Evolutionary conservation across 257 asterid genomes (phyloP).

Genomic region (Solanum chiquidenum): DNA sequence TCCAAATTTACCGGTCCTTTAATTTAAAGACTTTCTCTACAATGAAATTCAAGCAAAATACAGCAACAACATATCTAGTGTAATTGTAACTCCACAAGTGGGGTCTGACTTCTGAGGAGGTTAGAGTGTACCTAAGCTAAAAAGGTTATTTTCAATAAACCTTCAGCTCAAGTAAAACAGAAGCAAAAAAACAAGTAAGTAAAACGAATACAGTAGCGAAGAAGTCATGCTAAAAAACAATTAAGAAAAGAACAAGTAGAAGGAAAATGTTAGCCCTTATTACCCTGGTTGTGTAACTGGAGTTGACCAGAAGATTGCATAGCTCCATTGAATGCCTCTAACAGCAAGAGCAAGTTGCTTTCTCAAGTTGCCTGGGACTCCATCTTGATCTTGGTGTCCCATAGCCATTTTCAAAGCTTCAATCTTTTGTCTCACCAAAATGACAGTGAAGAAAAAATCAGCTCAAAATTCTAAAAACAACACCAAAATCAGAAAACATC

Average conservation of each 20-base stretch:
- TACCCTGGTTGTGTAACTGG: constrained; percentile 65
- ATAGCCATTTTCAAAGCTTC: constrained; percentile 28
- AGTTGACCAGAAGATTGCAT: constrained; percentile 81
- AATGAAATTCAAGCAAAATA: neutral
- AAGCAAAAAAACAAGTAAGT: neutral
- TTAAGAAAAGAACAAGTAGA: neutral
- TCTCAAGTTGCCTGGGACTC: constrained; percentile 34
- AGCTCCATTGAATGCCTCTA: constrained; percentile 84
- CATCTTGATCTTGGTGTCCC: constrained; percentile 24
- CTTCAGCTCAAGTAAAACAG: neutral
- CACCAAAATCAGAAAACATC: neutral
- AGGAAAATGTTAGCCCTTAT: neutral
- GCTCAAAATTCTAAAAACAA: neutral
- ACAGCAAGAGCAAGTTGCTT: constrained; percentile 66
- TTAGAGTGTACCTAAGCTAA: neutral
- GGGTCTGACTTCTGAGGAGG: neutral
- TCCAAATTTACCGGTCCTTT: neutral
- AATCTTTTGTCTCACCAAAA: neutral
- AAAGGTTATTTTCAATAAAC: neutral
- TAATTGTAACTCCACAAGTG: neutral
- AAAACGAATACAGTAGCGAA: neutral
- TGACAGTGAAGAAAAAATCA: neutral
- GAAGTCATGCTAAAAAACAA: neutral
- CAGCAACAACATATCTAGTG: neutral
- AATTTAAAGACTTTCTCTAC: neutral